Evolutionary conservation across 2,329 filamentous ascomycete species (phyloP).

Genomic region (Aspergillus sp.): DNA sequence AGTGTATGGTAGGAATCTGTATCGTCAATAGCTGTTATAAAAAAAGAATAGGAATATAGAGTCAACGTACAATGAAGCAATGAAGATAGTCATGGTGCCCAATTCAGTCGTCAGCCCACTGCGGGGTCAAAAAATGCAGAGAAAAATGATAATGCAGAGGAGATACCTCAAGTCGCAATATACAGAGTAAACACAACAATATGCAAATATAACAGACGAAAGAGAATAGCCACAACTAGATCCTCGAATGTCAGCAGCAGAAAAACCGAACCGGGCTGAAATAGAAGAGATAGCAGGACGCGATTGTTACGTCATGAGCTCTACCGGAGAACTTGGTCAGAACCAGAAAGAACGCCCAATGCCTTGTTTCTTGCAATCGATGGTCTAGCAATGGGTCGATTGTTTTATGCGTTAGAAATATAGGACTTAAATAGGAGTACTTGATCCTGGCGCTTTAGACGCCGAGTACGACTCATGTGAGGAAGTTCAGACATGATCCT

Average conservation of each 20-base stretch:
- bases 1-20: constrained; percentile 84
- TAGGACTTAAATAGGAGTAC: too few species aligned
- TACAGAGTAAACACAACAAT: too few species aligned
- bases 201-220: too few species aligned
- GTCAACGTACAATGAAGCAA: constrained; percentile 49
- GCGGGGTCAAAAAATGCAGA: constrained; percentile 1
- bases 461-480: too few species aligned
- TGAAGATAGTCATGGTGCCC: constrained; percentile 51
- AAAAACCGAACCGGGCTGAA: constrained; percentile 2
- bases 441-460: too few species aligned
- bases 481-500: too few species aligned
- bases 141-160: background rate
- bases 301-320: constrained; percentile 1
- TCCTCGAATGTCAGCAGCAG: background rate
- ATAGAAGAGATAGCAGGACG: constrained; percentile 10
- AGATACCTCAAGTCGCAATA: too few species aligned
- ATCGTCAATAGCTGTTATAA: background rate
- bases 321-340: background rate
- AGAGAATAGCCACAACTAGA: too few species aligned
- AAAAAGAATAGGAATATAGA: background rate
- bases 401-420: too few species aligned
- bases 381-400: too few species aligned
- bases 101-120: background rate
- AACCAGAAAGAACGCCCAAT: background rate
- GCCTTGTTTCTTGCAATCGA: background rate